These are phyloP conservation scores for Colletotrichum sp. DNA, from an alignment of 2,329 filamentous ascomycete genomes.

Conservation along the genomic window DNA sequence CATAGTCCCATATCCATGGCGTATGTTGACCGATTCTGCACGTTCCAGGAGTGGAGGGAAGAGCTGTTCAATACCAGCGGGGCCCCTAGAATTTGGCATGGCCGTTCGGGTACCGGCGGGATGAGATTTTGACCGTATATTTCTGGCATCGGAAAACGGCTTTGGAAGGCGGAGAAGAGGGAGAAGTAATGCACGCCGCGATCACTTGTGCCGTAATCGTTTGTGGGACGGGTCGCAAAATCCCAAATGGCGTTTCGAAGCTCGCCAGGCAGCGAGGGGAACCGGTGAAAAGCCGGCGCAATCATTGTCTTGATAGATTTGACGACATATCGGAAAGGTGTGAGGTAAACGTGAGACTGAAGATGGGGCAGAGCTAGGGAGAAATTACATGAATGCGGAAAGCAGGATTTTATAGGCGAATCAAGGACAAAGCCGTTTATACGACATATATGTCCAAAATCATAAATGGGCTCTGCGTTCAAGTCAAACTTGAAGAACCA, in stretches of 20 bases:
- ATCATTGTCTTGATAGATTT: fast-evolving
- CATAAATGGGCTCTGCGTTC: fast-evolving
- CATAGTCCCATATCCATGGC: too few relatives aligned
- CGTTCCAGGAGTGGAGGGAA: too few relatives aligned
- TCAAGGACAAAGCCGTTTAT: background rate
- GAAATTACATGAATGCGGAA: fast-evolving
- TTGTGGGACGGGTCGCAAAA: too few relatives aligned
- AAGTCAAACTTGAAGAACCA: background rate
- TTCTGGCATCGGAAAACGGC: fast-evolving
- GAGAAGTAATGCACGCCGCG: too few relatives aligned
- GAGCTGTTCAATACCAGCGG: fast-evolving
- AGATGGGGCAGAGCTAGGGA: too few relatives aligned
- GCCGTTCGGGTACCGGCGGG: too few relatives aligned
- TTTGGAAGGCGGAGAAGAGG: too few relatives aligned
- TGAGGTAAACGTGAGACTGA: fast-evolving
- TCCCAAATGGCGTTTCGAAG: too few relatives aligned
- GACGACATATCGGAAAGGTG: background rate
- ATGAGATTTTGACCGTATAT: too few relatives aligned
- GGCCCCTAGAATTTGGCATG: too few relatives aligned
- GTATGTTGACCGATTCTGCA: fast-evolving
- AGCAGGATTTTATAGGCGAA: background rate
- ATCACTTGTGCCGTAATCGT: too few relatives aligned
- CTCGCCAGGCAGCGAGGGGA: background rate
- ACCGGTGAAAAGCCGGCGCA: background rate
- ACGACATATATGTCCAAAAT: background rate